These are phyloP conservation scores for Ogataea paradorogensis DNA, from an alignment of 805 yeast genomes.

Conservation along the genomic window DNA sequence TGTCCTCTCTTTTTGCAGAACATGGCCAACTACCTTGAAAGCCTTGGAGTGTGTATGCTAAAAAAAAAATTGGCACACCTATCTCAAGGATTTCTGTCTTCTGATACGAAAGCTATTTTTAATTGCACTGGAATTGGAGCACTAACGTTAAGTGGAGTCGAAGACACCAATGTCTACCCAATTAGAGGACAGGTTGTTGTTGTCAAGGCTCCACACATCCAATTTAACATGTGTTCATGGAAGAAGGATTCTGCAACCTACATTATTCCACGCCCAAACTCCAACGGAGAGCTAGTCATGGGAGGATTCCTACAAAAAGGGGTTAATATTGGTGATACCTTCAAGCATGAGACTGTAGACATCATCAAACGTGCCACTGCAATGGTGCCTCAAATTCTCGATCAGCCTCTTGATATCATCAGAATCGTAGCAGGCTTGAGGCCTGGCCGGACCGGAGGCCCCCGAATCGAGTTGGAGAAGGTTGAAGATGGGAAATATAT, in stretches of 20 bases:
- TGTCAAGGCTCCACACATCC: slow-evolving; percentile 63
- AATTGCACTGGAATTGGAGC: slow-evolving; percentile 82
- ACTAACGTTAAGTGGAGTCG: slow-evolving; percentile 56
- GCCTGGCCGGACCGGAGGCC: slow-evolving; percentile 74
- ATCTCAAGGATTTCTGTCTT: slow-evolving; percentile 45
- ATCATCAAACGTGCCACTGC: slow-evolving; percentile 49
- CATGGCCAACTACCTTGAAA: slow-evolving; percentile 42
- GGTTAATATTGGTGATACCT: slow-evolving; percentile 58
- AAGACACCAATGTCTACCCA: slow-evolving; percentile 60
- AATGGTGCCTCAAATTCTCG: slow-evolving; percentile 47
- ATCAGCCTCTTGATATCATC: slow-evolving; percentile 45
- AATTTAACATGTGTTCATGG: slow-evolving; percentile 56
- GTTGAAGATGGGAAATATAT: slow-evolving; percentile 25
- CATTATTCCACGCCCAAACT: slow-evolving; percentile 64
- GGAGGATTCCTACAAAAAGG: slow-evolving; percentile 71
- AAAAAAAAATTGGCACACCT: slow-evolving; percentile 50
- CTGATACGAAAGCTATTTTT: slow-evolving; percentile 48
- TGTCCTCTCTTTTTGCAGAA: slow-evolving; percentile 59
- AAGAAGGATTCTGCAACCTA: slow-evolving; percentile 58
- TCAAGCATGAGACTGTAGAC: slow-evolving; percentile 52
- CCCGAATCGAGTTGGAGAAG: slow-evolving; percentile 58
- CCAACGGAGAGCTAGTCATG: slow-evolving; percentile 61
- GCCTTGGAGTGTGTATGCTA: slow-evolving; percentile 49
- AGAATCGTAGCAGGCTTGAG: slow-evolving; percentile 70
- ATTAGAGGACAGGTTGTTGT: slow-evolving; percentile 77